These are phyloP conservation scores for Stephania yunnanensis DNA, from an alignment of 164 flowering plant genomes.

Conservation along the genomic window DNA sequence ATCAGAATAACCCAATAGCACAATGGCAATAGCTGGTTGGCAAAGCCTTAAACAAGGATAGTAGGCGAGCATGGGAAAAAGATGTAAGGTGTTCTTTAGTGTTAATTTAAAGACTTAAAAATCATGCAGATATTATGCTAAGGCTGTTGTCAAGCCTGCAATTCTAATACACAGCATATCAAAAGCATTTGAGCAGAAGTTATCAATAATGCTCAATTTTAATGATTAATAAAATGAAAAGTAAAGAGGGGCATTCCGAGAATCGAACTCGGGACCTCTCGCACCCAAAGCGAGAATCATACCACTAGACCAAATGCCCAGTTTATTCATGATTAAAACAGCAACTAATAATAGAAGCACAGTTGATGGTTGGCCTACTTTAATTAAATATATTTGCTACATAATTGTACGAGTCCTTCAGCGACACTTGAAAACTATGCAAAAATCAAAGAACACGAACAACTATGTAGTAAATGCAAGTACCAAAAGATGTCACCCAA, in stretches of 20 bases:
- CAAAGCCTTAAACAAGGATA: not conserved
- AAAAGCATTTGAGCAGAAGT: not conserved
- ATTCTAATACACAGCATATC: not conserved
- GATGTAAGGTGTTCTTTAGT: not conserved
- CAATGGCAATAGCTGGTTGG: too few species aligned
- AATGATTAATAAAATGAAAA: not conserved
- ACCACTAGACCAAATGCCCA: conserved; percentile 36
- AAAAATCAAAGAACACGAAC: too few species aligned
- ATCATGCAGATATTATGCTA: not conserved
- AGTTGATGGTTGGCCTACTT: too few species aligned
- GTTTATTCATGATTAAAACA: not conserved
- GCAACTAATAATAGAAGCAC: not conserved
- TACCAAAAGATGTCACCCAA: too few species aligned
- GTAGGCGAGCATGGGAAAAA: not conserved
- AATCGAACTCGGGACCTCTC: conserved; percentile 78
- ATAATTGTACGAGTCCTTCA: too few species aligned
- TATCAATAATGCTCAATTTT: not conserved
- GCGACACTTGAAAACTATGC: too few species aligned
- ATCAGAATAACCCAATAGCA: too few species aligned
- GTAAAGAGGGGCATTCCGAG: conserved; percentile 59
- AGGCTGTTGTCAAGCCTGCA: not conserved
- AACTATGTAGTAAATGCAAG: too few species aligned
- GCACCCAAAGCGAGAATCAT: conserved; percentile 40
- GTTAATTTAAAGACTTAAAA: not conserved
- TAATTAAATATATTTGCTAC: too few species aligned